Percentiles rank a stretch among this genome's conserved stretches.
Evolutionary conservation across 176 grass and related monocot genomes (phyloP).

Genomic region (Typha latifolia): DNA sequence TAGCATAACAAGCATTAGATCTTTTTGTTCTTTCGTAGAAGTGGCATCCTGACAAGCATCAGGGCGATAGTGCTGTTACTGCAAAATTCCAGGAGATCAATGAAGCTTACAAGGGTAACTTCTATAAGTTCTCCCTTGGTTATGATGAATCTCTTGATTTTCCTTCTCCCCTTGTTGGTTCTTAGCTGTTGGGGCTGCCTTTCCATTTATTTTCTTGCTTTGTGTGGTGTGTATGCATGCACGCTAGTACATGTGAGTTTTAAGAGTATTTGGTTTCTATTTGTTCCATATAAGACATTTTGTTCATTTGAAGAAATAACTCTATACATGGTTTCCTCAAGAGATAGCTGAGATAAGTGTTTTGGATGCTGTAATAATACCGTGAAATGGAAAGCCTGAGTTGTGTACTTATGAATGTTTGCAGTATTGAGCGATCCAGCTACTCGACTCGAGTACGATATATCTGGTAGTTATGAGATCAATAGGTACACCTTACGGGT

Average conservation of each 20-base stretch:
- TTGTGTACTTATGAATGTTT: constrained; percentile 1
- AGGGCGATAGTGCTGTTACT: constrained; percentile 48
- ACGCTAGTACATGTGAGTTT: neutral
- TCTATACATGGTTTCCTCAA: neutral
- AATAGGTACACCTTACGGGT: constrained; percentile 50
- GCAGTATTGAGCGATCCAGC: constrained; percentile 63
- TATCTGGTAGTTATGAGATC: constrained; percentile 53
- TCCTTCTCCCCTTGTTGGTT: neutral
- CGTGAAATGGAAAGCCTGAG: neutral
- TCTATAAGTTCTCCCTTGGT: no score
- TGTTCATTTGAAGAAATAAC: neutral
- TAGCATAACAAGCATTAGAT: constrained; percentile 1
- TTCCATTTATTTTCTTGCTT: neutral
- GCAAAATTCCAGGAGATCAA: constrained; percentile 83
- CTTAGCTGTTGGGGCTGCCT: neutral
- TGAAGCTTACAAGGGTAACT: constrained; percentile 57
- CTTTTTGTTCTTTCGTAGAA: constrained; percentile 22
- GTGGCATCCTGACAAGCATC: constrained; percentile 77
- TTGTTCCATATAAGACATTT: neutral
- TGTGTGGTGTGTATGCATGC: neutral
- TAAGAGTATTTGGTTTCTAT: neutral
- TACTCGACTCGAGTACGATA: constrained; percentile 57
- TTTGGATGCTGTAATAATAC: neutral
- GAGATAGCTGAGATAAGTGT: neutral
- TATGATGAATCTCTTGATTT: neutral